Base-by-base conservation (phyloP, 1,284 basidiomycete genomes). In the Sanghuangporus baumii region DNA sequence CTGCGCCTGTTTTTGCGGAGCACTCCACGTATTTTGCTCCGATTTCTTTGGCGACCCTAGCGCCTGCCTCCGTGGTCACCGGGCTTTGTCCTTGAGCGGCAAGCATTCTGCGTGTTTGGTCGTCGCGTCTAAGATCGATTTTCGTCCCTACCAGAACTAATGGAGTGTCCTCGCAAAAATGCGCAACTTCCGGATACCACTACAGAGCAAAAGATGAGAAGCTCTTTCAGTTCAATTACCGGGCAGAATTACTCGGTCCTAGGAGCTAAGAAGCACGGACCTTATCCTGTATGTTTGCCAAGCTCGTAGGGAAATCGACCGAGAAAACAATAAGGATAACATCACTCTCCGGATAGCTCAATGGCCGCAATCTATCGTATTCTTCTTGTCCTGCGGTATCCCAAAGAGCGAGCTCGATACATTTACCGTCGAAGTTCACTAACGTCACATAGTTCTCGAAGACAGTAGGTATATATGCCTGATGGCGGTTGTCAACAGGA, bases 381-480 rank as follows among this genome's bases (percentile, higher is more conserved):
- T 98, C 96, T 77, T 98, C 96, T 76, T 98, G 96, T 18, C 96
- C 96, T 5, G 96, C 96, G 1, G 96, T 98, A 77, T 98, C 96
- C 96, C 96, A 99, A 38, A 99, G 81, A 4, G 96, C 95, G 40
- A 98, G 84, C 75, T 98, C 96, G 69, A 98, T 88, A 54, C 87
- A 81, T 76, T 96, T 97, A 61, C 90, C 88, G 48, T 98, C 94
- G 69, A 89, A 91, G 48, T 88, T 82, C 57, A 97, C 89, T 69
- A 91, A 87, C 9, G 96, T 96, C 62, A 98, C 92, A 71, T 95
- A 92, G 83, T 96, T 98, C 76, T 99, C 96, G 74, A 99, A 99
- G 7, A 99, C 96, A 20, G 96, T 99, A 26, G 96, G 96, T 66
- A 98, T 91, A 76, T 98, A 98, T 63, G 93, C 88, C 94, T 97